Percentiles rank a stretch among this genome's conserved stretches.
Conservation (phyloP, 495 filamentous ascomycete species). For the Neurospora terricola region DNA sequence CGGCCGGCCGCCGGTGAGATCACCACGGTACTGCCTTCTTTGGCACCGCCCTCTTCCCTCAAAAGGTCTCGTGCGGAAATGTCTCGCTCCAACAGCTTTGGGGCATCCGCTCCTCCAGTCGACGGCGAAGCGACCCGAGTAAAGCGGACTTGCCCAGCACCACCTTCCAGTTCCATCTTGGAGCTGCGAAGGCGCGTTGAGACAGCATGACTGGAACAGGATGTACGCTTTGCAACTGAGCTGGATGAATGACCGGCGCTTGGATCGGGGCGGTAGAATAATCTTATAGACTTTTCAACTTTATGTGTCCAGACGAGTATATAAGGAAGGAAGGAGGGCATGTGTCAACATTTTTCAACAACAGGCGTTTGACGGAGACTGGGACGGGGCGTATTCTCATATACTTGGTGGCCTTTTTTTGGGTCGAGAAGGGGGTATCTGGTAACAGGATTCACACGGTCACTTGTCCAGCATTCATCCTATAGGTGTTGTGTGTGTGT, state of each 20-base stretch:
- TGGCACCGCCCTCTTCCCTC: conserved; percentile 20
- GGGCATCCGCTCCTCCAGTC: conserved; percentile 8
- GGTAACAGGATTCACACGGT: not conserved
- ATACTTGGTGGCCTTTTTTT: not conserved
- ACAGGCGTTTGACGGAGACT: conserved; percentile 16
- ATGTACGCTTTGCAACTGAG: not conserved
- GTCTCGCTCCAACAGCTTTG: conserved; percentile 37
- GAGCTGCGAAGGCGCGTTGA: conserved; percentile 17
- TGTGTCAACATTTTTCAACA: conserved; percentile 9
- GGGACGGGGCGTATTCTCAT: not conserved
- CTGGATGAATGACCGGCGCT: not conserved
- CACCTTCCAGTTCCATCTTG: conserved; percentile 6
- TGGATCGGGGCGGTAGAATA: not conserved
- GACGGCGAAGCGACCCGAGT: conserved; percentile 4
- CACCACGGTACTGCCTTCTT: conserved; percentile 25
- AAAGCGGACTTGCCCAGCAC: conserved; percentile 9
- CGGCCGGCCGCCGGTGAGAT: conserved; percentile 40
- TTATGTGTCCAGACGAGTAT: not conserved
- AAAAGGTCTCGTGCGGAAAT: conserved; percentile 41
- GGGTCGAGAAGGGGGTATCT: not conserved
- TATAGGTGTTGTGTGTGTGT: not conserved
- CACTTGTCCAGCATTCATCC: not conserved
- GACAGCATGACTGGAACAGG: conserved; percentile 10
- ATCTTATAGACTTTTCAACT: conserved; percentile 10
- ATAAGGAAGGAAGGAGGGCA: not conserved